These are phyloP conservation scores for Serendipita vermifera DNA, from an alignment of 768 basidiomycete species.

Conservation along the genomic window DNA sequence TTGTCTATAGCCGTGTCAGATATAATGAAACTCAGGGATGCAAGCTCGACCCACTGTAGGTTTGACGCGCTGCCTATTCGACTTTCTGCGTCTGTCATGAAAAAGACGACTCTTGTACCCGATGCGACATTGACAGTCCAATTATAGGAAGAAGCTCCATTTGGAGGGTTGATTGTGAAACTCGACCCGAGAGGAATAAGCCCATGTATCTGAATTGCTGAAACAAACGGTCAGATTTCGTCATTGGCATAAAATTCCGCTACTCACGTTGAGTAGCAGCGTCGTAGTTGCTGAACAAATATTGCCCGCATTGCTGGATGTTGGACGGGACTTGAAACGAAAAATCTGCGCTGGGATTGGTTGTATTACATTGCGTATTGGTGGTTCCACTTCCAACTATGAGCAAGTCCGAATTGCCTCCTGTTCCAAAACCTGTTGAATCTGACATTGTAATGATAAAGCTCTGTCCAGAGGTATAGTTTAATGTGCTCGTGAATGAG, in stretches of 20 bases:
- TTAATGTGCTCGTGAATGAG: conserved; percentile 33
- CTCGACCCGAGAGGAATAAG: conserved; percentile 49
- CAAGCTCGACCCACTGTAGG: neutral
- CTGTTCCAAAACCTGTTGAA: conserved; percentile 51
- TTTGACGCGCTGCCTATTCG: conserved; percentile 15
- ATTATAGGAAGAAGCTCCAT: conserved; percentile 28
- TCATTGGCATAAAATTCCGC: conserved; percentile 21
- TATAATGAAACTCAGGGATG: conserved; percentile 25
- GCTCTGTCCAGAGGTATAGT: conserved; percentile 27
- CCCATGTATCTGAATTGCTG: conserved; percentile 28
- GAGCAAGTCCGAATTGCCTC: conserved; percentile 41
- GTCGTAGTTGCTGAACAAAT: conserved; percentile 26
- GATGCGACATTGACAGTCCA: conserved; percentile 48
- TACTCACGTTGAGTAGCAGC: conserved; percentile 38
- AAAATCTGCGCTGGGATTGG: conserved; percentile 26
- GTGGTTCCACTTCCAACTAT: conserved; percentile 36
- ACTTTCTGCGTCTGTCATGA: neutral
- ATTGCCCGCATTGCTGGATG: conserved; percentile 23
- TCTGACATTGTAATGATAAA: conserved; percentile 60
- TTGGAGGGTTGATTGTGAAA: conserved; percentile 33
- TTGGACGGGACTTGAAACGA: conserved; percentile 1
- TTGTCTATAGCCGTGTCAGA: conserved; percentile 24
- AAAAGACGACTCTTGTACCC: conserved; percentile 45
- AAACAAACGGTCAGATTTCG: neutral
- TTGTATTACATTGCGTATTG: conserved; percentile 35